Conservation (phyloP, 257 asterid species). For the Scutellaria baicalensis region DNA sequence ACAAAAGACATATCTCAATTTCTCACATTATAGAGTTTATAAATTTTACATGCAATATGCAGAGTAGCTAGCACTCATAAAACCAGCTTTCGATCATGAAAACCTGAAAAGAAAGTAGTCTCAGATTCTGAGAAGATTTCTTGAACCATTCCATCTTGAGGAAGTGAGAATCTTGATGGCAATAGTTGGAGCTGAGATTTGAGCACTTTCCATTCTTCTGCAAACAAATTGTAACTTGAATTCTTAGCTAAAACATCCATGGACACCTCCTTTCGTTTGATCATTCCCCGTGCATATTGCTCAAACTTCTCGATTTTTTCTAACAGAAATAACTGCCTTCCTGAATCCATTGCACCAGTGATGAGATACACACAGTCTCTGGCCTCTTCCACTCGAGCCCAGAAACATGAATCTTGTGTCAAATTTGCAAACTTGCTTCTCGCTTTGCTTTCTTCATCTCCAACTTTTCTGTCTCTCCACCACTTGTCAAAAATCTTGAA, state of each 20-base stretch:
- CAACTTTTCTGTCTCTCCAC: conserved; percentile 59
- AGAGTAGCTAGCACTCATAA: neutral
- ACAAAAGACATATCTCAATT: neutral
- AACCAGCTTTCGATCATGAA: conserved; percentile 4
- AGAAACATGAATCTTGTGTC: conserved; percentile 87
- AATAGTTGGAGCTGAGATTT: conserved; percentile 38
- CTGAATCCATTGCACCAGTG: conserved; percentile 40
- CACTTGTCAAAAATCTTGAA: conserved; percentile 75
- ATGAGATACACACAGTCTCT: conserved; percentile 36
- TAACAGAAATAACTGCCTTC: conserved; percentile 17
- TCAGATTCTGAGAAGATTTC: conserved; percentile 9
- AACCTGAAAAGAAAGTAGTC: conserved; percentile 4
- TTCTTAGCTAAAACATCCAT: conserved; percentile 62
- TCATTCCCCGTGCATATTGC: conserved; percentile 48
- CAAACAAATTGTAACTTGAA: conserved; percentile 70
- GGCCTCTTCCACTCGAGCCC: conserved; percentile 90
- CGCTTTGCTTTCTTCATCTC: conserved; percentile 33
- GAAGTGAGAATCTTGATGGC: conserved; percentile 34
- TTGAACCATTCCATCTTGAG: conserved; percentile 27
- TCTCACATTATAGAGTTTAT: neutral
- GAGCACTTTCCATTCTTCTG: conserved; percentile 48
- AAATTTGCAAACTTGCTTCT: conserved; percentile 64
- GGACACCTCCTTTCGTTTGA: conserved; percentile 72
- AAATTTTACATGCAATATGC: neutral
- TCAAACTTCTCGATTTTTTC: conserved; percentile 53